Percentiles rank a stretch among this genome's conserved stretches.
Evolutionary conservation across 1,284 basidiomycete genomes (phyloP).

Genomic region (Wallemia ichthyophaga): DNA sequence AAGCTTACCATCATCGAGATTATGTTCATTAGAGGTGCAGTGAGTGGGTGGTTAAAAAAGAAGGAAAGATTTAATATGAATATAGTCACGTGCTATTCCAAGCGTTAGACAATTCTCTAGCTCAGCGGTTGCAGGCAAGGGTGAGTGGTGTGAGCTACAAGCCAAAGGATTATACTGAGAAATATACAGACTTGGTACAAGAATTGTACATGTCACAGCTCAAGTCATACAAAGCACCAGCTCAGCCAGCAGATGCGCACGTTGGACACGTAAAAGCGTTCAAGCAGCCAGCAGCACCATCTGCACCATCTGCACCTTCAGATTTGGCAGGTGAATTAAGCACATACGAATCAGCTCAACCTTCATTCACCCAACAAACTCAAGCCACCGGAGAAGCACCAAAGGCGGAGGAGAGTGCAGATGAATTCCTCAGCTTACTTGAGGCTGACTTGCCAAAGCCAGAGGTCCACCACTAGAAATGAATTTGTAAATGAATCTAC

Average conservation of each 20-base stretch:
- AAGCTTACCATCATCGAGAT: neutral
- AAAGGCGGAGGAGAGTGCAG: constrained; percentile 13
- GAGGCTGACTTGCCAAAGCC: constrained; percentile 26
- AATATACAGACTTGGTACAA: constrained; percentile 50
- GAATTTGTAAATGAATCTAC: no score
- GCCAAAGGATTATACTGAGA: neutral
- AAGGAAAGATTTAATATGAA: neutral
- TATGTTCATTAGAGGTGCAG: neutral
- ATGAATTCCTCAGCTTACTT: constrained; percentile 26
- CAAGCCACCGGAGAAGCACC: constrained; percentile 11
- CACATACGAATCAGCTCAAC: constrained; percentile 47
- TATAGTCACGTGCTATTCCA: neutral
- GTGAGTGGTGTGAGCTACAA: neutral
- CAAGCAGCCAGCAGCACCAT: constrained; percentile 32
- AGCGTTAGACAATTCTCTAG: neutral
- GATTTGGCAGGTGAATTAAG: constrained; percentile 55
- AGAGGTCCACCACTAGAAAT: constrained; percentile 13
- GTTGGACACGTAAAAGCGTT: constrained; percentile 46
- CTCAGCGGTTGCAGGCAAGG: neutral
- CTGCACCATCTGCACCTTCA: constrained; percentile 34
- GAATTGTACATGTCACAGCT: constrained; percentile 72
- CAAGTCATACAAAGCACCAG: constrained; percentile 47
- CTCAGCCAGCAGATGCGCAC: constrained; percentile 33
- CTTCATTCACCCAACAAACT: constrained; percentile 22
- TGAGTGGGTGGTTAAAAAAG: neutral